Percentiles rank a stretch among this genome's conserved stretches.
Evolutionary conservation across 73 alveolate genomes (phyloP).

Genomic region (Paramecium pentaurelia): DNA sequence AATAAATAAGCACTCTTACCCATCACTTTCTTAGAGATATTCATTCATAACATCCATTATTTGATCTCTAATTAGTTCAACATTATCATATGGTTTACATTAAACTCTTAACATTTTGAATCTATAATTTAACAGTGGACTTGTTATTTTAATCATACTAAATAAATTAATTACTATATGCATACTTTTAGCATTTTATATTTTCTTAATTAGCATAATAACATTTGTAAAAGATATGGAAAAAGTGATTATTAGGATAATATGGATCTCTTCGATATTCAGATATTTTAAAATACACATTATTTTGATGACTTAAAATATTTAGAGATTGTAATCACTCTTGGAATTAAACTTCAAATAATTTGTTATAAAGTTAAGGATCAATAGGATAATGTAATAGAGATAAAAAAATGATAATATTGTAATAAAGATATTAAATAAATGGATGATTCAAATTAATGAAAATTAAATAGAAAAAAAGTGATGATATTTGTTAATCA

Average conservation of each 20-base stretch:
- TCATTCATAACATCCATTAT: constrained; percentile 32
- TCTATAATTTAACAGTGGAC: constrained; percentile 11
- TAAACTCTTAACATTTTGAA: constrained; percentile 26
- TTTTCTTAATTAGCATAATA: not conserved
- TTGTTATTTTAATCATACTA: constrained; percentile 25
- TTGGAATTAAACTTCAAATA: not conserved
- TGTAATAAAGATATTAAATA: not conserved
- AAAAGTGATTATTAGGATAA: not conserved
- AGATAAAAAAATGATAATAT: not conserved
- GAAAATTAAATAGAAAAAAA: not conserved
- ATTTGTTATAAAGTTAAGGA: not conserved
- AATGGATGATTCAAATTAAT: not conserved
- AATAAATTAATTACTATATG: not conserved
- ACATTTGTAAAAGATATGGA: not conserved
- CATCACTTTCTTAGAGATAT: constrained; percentile 38
- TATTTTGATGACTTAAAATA: not conserved
- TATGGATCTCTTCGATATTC: not conserved
- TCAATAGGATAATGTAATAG: not conserved
- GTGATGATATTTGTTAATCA: no score
- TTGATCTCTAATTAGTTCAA: not conserved
- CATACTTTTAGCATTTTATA: not conserved
- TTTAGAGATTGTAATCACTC: not conserved
- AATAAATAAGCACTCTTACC: not conserved
- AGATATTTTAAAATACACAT: not conserved
- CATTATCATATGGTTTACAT: constrained; percentile 13